phyloP scores from a whole-genome alignment of 2,329 filamentous ascomycete genomes.

The Arachnopeziza araneosa region DNA sequence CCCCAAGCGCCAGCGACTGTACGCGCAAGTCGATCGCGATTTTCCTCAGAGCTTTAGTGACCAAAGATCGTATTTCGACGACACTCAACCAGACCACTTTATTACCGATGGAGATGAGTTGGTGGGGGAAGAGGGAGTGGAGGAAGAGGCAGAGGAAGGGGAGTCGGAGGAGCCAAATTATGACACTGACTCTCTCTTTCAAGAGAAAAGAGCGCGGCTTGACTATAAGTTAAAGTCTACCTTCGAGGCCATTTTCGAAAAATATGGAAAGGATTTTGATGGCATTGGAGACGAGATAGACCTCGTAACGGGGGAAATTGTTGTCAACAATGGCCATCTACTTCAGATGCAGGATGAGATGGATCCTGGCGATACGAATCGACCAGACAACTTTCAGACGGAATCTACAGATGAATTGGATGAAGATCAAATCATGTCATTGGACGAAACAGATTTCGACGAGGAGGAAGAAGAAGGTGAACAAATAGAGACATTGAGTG shows the following conservation, averaged over 20 bases:
- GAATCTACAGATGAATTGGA: slow-evolving; percentile 18
- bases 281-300: slow-evolving; percentile 88
- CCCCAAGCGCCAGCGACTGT: slow-evolving; percentile 55
- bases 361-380: slow-evolving; percentile 36
- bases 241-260: slow-evolving; percentile 84
- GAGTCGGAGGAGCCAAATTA: slow-evolving; percentile 4
- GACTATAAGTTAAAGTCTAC: slow-evolving; percentile 71
- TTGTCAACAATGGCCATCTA: slow-evolving; percentile 90
- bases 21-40: slow-evolving; percentile 29
- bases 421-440: slow-evolving; percentile 6
- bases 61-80: slow-evolving; percentile 19
- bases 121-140: slow-evolving; percentile 9
- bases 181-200: background rate
- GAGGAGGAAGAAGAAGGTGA: slow-evolving; percentile 23
- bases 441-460: slow-evolving; percentile 17
- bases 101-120: slow-evolving; percentile 11
- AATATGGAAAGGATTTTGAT: slow-evolving; percentile 78
- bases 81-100: slow-evolving; percentile 11
- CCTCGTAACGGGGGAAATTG: slow-evolving; percentile 69
- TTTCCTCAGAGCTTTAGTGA: slow-evolving; percentile 15
- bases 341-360: slow-evolving; percentile 54
- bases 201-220: slow-evolving; percentile 56
- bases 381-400: slow-evolving; percentile 9
- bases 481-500: slow-evolving; percentile 22
- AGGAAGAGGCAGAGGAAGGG: slow-evolving; percentile 9